Percentiles rank a stretch among this genome's conserved stretches.
These are phyloP conservation scores for Xylariaceae sp. DNA, from an alignment of 2,329 filamentous ascomycete genomes.

Conservation along the genomic window DNA sequence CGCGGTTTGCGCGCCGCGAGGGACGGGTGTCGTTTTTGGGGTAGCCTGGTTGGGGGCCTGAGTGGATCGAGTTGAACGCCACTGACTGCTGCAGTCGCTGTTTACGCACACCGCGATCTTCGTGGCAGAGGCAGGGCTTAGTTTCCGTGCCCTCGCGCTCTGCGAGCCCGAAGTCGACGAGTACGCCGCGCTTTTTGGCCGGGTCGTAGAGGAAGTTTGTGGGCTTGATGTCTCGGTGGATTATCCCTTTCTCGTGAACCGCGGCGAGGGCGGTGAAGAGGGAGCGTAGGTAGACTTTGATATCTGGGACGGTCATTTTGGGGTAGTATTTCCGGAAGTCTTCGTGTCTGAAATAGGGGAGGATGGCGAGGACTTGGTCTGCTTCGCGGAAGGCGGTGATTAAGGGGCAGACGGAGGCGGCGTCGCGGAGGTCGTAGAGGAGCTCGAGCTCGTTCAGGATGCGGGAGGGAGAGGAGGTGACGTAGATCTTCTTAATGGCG, in stretches of 20 bases:
- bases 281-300: slow-evolving; percentile 83
- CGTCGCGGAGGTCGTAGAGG: slow-evolving; percentile 79
- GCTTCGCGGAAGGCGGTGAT: slow-evolving; percentile 95
- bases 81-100: slow-evolving; percentile 47
- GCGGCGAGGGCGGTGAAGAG: slow-evolving; percentile 80
- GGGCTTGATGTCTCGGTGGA: slow-evolving; percentile 95
- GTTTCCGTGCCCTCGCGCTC: slow-evolving; percentile 75
- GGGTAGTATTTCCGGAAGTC: slow-evolving; percentile 96
- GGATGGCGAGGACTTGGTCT: slow-evolving; percentile 90
- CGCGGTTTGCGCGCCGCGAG: slow-evolving; percentile 86
- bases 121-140: slow-evolving; percentile 78
- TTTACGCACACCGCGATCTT: slow-evolving; percentile 59
- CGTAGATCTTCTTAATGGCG: slow-evolving; percentile 98
- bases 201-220: slow-evolving; percentile 97
- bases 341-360: slow-evolving; percentile 92
- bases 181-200: slow-evolving; percentile 71
- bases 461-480: slow-evolving; percentile 87
- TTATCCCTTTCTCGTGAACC: slow-evolving; percentile 78
- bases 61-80: slow-evolving; percentile 53
- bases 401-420: slow-evolving; percentile 82
- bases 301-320: slow-evolving; percentile 79
- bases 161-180: slow-evolving; percentile 98
- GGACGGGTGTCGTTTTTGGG: slow-evolving; percentile 86
- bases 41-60: slow-evolving; percentile 61
- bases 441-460: slow-evolving; percentile 97